Evolutionary conservation across 768 basidiomycete species (phyloP).

Genomic region (Serendipita vermifera): DNA sequence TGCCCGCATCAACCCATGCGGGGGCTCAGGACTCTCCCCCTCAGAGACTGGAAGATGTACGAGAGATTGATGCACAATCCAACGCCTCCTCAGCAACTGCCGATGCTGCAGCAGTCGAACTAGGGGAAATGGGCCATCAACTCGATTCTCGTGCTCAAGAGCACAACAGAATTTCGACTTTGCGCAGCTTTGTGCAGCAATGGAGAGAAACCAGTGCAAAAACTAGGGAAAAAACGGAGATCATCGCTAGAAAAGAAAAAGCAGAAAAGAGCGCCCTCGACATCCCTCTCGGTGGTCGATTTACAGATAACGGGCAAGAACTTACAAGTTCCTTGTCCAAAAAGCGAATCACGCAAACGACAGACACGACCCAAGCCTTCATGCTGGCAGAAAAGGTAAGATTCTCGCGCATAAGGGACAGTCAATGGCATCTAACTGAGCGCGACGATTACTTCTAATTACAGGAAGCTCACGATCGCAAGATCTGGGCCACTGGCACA

Average conservation of each 20-base stretch:
- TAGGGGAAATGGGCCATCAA: background rate
- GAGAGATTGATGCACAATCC: background rate
- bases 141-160: background rate
- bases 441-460: no score
- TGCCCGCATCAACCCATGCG: background rate
- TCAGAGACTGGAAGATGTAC: background rate
- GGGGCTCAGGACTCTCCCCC: background rate
- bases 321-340: background rate
- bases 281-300: background rate
- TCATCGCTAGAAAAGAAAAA: no score
- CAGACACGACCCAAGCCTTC: background rate
- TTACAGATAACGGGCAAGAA: background rate
- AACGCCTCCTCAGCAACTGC: background rate
- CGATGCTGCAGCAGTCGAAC: no score
- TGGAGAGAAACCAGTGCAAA: slow-evolving; percentile 1
- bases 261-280: background rate
- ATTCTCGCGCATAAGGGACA: background rate
- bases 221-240: background rate
- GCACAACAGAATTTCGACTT: background rate
- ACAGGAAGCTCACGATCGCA: background rate
- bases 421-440: background rate
- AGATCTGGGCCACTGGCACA: background rate
- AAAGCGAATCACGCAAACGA: background rate
- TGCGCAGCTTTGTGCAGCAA: background rate
- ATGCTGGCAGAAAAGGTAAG: slow-evolving; percentile 4